phyloP scores from a whole-genome alignment of 352 stramenopile genomes.

The Pythium volutum region DNA sequence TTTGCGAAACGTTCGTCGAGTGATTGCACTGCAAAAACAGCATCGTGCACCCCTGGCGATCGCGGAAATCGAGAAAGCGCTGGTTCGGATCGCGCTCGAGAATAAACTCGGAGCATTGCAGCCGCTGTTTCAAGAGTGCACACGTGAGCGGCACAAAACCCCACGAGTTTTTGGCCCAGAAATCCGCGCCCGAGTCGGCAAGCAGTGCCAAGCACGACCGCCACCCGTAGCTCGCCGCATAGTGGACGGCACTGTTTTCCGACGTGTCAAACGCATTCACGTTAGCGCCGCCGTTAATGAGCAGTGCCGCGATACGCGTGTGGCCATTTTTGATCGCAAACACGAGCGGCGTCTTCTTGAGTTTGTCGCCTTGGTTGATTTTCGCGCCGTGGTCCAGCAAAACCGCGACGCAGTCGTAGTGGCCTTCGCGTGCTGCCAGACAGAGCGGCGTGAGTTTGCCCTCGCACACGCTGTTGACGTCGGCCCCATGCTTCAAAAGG shows the following conservation, averaged over 20 bases:
- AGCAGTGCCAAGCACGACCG: slow-evolving; percentile 61
- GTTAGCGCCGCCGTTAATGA: slow-evolving; percentile 71
- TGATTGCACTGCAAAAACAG: slow-evolving; percentile 79
- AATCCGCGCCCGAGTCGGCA: slow-evolving; percentile 46
- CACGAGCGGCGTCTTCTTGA: slow-evolving; percentile 78
- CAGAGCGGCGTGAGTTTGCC: slow-evolving; percentile 58
- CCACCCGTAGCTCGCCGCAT: slow-evolving; percentile 76
- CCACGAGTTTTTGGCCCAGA: slow-evolving; percentile 74
- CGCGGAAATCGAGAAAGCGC: slow-evolving; percentile 66
- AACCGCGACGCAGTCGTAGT: slow-evolving; percentile 50
- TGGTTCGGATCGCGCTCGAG: slow-evolving; percentile 54
- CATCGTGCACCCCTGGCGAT: slow-evolving; percentile 75
- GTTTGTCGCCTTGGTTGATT: slow-evolving; percentile 62
- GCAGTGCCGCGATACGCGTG: slow-evolving; percentile 38
- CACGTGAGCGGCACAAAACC: slow-evolving; percentile 70
- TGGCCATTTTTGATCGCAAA: slow-evolving; percentile 77
- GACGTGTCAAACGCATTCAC: slow-evolving; percentile 77
- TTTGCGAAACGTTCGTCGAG: slow-evolving; percentile 51
- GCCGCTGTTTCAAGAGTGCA: slow-evolving; percentile 60
- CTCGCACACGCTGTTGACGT: slow-evolving; percentile 44
- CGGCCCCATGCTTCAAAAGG: slow-evolving; percentile 48
- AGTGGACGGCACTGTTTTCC: slow-evolving; percentile 74
- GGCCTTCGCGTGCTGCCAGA: slow-evolving; percentile 54
- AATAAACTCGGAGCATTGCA: slow-evolving; percentile 59
- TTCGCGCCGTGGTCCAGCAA: slow-evolving; percentile 54